Base-by-base conservation (phyloP, 1,284 basidiomycete genomes). In the Leccinum huronense region DNA sequence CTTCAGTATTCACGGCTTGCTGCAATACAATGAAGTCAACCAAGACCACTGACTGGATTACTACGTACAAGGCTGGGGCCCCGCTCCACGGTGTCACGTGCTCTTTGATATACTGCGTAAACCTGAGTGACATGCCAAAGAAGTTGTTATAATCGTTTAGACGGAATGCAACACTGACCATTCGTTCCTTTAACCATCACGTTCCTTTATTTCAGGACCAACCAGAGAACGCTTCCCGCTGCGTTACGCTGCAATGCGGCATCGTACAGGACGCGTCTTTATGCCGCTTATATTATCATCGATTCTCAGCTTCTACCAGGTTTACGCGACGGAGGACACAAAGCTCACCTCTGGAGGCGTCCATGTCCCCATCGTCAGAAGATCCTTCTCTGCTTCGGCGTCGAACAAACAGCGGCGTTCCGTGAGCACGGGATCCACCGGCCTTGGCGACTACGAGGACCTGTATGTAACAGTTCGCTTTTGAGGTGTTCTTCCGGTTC, bases 391-490 rank as follows among this genome's bases (percentile, higher is more conserved):
- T 2, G 42, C 42, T n/a, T 45, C n/a, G 3, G 40, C 10, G 5
- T 61, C 63, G 2, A 40, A 19, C 38, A 61, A 38, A 30, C 19
- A 55, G 42, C 69, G 63, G 31, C 71, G 71, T n/a, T 61, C 69
- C 54, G 63, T 63, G 14, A 64, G 38, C 42, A 57, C 65, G 8
- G 73, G 71, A 16, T 66, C 72, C 57, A 70, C 73, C 45, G 72
- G 72, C 16, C 71, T 73, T 3, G 69, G 82, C 11, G 80, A 85
- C 66, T 80, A 75, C 63, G 67, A 77, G 14, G 84, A 85, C 70
- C 23, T 51, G 45, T 48, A 73, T 84, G 84, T 85, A 71, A 70
- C 77, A 73, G 2, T n/a, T 45, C 45, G 13, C 65, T 42, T 57
- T 16, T 6, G 3, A 30, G 7, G 34, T 1, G 55, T 40, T n/a